A percentile compares a stretch with the other conserved stretches of the same genome.
These are phyloP conservation scores for Nymphaea thermarum DNA, from an alignment of 164 flowering plant species.

Conservation along the genomic window DNA sequence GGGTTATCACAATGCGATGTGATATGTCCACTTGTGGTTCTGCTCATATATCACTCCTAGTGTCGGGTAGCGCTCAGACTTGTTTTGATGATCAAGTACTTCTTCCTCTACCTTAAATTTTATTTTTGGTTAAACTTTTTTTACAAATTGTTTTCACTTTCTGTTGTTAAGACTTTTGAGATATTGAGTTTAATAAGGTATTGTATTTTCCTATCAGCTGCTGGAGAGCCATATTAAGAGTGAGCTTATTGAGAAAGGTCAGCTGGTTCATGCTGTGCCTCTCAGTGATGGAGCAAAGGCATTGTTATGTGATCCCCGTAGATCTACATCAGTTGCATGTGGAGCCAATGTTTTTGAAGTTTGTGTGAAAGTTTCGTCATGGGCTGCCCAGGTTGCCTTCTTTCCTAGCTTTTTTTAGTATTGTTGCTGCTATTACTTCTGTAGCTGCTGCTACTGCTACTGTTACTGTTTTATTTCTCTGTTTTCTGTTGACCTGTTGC, in stretches of 20 bases:
- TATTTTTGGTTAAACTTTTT: background rate
- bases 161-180: too few relatives aligned
- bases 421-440: too few relatives aligned
- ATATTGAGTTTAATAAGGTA: background rate
- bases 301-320: slow-evolving; percentile 53
- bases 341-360: slow-evolving; percentile 88
- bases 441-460: too few relatives aligned
- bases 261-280: slow-evolving; percentile 51
- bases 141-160: too few relatives aligned
- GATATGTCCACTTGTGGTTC: slow-evolving; percentile 90
- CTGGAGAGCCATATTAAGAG: slow-evolving; percentile 82
- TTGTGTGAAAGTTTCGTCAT: slow-evolving; percentile 68
- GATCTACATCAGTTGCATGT: slow-evolving; percentile 73
- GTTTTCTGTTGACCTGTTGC: background rate
- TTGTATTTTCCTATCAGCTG: slow-evolving; percentile 24
- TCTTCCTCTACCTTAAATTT: background rate
- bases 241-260: slow-evolving; percentile 68
- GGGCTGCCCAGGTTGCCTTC: slow-evolving; percentile 79
- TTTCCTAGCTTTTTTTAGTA: background rate
- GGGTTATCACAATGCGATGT: slow-evolving; percentile 97
- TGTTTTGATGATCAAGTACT: slow-evolving; percentile 90
- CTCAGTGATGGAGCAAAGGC: slow-evolving; percentile 34
- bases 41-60: slow-evolving; percentile 74
- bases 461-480: background rate
- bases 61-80: slow-evolving; percentile 88